A percentile compares a stretch with the other conserved stretches of the same genome.
Conservation (phyloP, 2,329 filamentous ascomycete species). For the Aspergillus transmontanensis region DNA sequence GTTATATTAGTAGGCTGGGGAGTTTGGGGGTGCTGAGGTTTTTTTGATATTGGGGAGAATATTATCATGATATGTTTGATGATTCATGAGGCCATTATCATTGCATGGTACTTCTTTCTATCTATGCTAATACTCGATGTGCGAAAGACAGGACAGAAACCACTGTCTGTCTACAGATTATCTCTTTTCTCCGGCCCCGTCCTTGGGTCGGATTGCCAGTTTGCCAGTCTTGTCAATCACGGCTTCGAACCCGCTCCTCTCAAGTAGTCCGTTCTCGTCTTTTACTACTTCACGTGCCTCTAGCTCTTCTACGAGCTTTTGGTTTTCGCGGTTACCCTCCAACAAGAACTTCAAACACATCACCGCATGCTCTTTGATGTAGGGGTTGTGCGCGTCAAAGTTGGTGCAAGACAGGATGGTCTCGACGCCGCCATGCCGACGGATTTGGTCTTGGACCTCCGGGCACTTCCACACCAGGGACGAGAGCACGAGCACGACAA, state of each 20-base stretch:
- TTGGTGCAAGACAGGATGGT: constrained; percentile 85
- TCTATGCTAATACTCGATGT: background rate
- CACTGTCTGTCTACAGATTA: background rate
- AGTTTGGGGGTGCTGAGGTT: background rate
- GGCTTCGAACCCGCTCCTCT: constrained; percentile 47
- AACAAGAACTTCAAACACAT: constrained; percentile 78
- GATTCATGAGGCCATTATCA: background rate
- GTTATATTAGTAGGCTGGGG: background rate
- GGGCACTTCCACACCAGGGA: constrained; percentile 85
- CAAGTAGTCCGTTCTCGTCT: constrained; percentile 42
- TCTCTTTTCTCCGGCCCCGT: constrained; percentile 12
- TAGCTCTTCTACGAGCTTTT: constrained; percentile 55
- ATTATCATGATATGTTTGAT: background rate
- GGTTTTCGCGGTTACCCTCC: constrained; percentile 55
- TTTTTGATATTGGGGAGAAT: background rate
- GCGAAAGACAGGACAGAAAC: background rate
- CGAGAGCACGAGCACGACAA: constrained; percentile 87
- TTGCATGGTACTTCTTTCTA: background rate
- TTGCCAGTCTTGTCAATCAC: constrained; percentile 47
- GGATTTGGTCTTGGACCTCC: constrained; percentile 83
- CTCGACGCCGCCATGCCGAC: constrained; percentile 82
- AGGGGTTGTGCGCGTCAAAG: constrained; percentile 91
- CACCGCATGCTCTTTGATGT: constrained; percentile 87
- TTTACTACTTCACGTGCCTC: constrained; percentile 48
- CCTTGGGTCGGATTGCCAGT: constrained; percentile 42